Percentiles rank a stretch among this genome's conserved stretches.
Conservation (phyloP, 75 land plant genomes). For the Azolla pinnata region DNA sequence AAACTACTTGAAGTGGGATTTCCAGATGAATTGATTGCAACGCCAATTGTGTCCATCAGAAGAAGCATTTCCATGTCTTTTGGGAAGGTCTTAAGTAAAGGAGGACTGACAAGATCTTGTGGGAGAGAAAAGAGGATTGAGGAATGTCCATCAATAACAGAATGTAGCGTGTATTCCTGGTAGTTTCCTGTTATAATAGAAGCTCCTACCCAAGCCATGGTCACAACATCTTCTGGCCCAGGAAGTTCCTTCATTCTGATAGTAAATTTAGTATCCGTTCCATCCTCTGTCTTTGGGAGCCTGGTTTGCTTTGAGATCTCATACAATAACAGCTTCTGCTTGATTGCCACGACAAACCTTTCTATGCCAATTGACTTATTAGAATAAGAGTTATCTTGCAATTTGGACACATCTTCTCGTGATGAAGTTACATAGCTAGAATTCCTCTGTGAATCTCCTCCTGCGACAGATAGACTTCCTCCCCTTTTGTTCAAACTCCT, state of each 20-base stretch:
- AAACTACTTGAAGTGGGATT: constrained; percentile 80
- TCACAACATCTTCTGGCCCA: constrained; percentile 46
- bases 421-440: constrained; percentile 17
- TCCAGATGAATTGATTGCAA: constrained; percentile 50
- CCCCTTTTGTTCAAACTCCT: not conserved
- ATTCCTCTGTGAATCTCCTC: constrained; percentile 5
- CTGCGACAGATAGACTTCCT: not conserved
- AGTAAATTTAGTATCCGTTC: constrained; percentile 12
- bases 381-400: not conserved
- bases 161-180: constrained; percentile 44
- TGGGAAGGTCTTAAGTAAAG: constrained; percentile 46
- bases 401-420: constrained; percentile 12
- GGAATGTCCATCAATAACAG: constrained; percentile 36
- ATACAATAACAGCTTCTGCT: constrained; percentile 48
- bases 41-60: constrained; percentile 76
- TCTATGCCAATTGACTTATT: constrained; percentile 10
- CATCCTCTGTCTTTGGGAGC: constrained; percentile 1
- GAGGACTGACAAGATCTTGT: constrained; percentile 37
- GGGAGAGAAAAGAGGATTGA: constrained; percentile 55
- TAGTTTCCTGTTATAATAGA: constrained; percentile 59
- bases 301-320: constrained; percentile 23
- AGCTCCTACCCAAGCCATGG: constrained; percentile 75
- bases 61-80: constrained; percentile 51
- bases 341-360: constrained; percentile 35
- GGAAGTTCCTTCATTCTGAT: constrained; percentile 44